A percentile compares a stretch with the other conserved stretches of the same genome.
phyloP scores from a whole-genome alignment of 331 rosid genomes.

The Spiraea crenata region DNA sequence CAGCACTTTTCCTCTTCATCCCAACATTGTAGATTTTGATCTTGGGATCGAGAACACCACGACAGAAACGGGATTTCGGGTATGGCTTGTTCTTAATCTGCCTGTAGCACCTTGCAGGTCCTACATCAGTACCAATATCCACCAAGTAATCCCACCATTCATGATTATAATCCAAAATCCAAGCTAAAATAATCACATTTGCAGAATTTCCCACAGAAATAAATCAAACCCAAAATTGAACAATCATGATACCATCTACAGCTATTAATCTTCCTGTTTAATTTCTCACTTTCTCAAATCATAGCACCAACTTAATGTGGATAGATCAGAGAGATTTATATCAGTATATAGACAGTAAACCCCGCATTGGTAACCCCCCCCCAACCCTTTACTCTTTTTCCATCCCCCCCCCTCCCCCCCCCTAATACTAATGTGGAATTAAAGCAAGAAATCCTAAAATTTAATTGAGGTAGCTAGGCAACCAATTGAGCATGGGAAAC shows the following conservation, averaged over 20 bases:
- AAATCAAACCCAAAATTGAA: no score
- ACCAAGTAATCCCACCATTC: no score
- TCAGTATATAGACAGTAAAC: background rate
- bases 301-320: background rate
- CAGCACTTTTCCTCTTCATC: conserved; percentile 66
- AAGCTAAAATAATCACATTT: no score
- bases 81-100: conserved; percentile 79
- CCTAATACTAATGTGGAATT: background rate
- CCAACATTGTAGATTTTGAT: conserved; percentile 72
- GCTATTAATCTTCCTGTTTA: no score
- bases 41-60: conserved; percentile 73
- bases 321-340: background rate
- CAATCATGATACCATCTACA: no score
- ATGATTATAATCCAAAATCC: no score
- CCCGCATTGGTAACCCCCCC: background rate
- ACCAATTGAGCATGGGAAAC: background rate
- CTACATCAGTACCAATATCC: no score
- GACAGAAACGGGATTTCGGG: conserved; percentile 69
- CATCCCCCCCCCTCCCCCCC: no score
- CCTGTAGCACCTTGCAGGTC: conserved; percentile 74
- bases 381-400: background rate
- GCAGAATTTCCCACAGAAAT: no score
- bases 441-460: background rate
- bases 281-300: background rate
- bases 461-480: background rate